Evolutionary conservation across 1,284 basidiomycete genomes (phyloP).

Genomic region (Ustilago crameri): DNA sequence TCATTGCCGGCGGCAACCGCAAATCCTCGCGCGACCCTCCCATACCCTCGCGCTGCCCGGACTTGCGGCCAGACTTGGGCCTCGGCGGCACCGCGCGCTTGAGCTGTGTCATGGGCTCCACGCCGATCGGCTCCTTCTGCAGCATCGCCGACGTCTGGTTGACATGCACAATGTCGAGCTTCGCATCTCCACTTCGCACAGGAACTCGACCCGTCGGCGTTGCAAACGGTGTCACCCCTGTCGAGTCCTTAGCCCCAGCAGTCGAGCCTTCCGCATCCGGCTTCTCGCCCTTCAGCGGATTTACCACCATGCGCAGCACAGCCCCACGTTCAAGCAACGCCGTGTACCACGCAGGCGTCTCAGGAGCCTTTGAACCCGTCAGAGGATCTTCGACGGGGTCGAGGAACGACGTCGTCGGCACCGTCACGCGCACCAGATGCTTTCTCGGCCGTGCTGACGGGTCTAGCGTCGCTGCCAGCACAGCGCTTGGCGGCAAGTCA

Average conservation of each 20-base stretch:
- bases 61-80: slow-evolving; percentile 30
- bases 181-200: slow-evolving; percentile 33
- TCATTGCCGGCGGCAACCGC: slow-evolving; percentile 32
- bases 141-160: slow-evolving; percentile 64
- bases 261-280: slow-evolving; percentile 9
- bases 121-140: slow-evolving; percentile 52
- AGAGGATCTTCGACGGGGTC: slow-evolving; percentile 47
- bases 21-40: slow-evolving; percentile 9
- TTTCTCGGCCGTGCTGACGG: slow-evolving; percentile 57
- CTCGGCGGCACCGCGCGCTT: slow-evolving; percentile 27
- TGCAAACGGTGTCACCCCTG: slow-evolving; percentile 13
- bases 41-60: slow-evolving; percentile 11
- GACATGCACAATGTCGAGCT: slow-evolving; percentile 57
- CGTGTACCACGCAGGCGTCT: slow-evolving; percentile 48
- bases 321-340: slow-evolving; percentile 46
- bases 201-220: slow-evolving; percentile 43
- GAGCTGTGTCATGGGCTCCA: slow-evolving; percentile 45
- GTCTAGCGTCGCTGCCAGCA: slow-evolving; percentile 64
- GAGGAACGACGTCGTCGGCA: slow-evolving; percentile 49
- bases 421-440: slow-evolving; percentile 59
- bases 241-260: slow-evolving; percentile 8
- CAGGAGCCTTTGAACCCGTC: slow-evolving; percentile 35
- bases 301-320: slow-evolving; percentile 43
- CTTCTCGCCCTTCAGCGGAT: slow-evolving; percentile 28
- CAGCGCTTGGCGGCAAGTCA: slow-evolving; percentile 64